Base-by-base conservation (phyloP, 2,329 filamentous ascomycete species). In the Rachicladosporium sp. region DNA sequence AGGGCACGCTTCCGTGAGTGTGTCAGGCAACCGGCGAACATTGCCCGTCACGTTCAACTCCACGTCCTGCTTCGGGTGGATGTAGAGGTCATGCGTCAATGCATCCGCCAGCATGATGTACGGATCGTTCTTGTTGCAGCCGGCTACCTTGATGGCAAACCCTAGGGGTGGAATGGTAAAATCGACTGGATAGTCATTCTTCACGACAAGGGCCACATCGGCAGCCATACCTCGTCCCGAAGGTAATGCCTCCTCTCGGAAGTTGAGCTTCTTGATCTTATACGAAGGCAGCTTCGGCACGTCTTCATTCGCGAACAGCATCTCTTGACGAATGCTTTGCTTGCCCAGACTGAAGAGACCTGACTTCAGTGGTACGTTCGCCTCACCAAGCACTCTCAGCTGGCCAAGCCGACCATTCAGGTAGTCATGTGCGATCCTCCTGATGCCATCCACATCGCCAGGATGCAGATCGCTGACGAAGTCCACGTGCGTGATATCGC, bases 381-480 rank as follows among this genome's bases (percentile, higher is more conserved):
- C 80, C 53, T 80, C 81, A 32, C 82, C 89, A 39, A 78, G 70
- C 10, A 96, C 66, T 44, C 73, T 76, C 42, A 98, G 64, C 41
- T 73, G 69, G 8, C 77, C 73, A 42, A 96, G 66, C 39, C 76
- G 79, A 31, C 88, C 87, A 39, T 83, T 78, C 43, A 98, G 65
- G 79, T 86, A 96, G 59, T 94, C 82, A 57, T 91, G 86, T 35
- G 84, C 86, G 46, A 96, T 73, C 43, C 73, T 73, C 43, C 84
- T 79, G 50, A 95, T 77, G 4, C 79, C 80, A 40, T 87, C 77
- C 10, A 84, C 66, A 52, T 87, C 76, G 27, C 87, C 88, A 21
- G 86, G 81, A 30, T 73, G 66, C 31, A 96, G 62, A 44, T 91
- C 78, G 31, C 82, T 74, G 40, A 91, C 62, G 50, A 96, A 79